Percentiles rank a stretch among this genome's conserved stretches.
Conservation (phyloP, 2,329 filamentous ascomycete species). For the Ophiosphaerella narmari region DNA sequence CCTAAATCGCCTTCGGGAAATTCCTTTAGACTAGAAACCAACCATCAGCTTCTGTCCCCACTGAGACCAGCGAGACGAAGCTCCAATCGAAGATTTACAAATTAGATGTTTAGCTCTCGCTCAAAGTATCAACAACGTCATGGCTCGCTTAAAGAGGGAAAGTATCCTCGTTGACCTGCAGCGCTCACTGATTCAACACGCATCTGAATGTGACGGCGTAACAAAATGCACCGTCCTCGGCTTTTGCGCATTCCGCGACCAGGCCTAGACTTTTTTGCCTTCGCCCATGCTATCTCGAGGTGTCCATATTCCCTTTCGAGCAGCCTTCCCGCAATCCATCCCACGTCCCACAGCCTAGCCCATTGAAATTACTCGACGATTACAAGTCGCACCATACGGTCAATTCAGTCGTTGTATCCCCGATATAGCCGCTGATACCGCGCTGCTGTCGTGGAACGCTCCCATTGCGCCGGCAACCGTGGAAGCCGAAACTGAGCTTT, state of each 20-base stretch:
- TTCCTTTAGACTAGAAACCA: no score
- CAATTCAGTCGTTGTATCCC: background rate
- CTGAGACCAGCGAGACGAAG: background rate
- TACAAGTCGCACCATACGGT: background rate
- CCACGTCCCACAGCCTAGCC: background rate
- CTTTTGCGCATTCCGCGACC: conserved; percentile 12
- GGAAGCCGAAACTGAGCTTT: background rate
- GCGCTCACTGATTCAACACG: conserved; percentile 36
- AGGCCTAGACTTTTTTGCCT: conserved; percentile 2
- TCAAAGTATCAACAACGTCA: conserved; percentile 35
- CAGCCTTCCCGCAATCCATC: background rate
- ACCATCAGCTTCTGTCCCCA: no score
- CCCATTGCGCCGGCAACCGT: background rate
- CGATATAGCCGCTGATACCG: background rate
- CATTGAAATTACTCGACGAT: background rate
- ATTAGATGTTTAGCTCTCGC: conserved; percentile 1
- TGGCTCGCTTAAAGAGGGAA: conserved; percentile 43
- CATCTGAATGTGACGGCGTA: conserved; percentile 27
- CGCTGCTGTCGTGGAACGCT: background rate
- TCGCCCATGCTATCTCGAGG: conserved; percentile 10
- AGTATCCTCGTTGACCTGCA: conserved; percentile 37
- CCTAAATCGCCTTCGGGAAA: no score
- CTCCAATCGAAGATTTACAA: background rate
- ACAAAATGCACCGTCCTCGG: conserved; percentile 22
- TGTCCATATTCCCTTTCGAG: background rate